Percentiles rank a stretch among this genome's conserved stretches.
Evolutionary conservation across 1,284 basidiomycete genomes (phyloP).

Genomic region (Volvariella surrecta): DNA sequence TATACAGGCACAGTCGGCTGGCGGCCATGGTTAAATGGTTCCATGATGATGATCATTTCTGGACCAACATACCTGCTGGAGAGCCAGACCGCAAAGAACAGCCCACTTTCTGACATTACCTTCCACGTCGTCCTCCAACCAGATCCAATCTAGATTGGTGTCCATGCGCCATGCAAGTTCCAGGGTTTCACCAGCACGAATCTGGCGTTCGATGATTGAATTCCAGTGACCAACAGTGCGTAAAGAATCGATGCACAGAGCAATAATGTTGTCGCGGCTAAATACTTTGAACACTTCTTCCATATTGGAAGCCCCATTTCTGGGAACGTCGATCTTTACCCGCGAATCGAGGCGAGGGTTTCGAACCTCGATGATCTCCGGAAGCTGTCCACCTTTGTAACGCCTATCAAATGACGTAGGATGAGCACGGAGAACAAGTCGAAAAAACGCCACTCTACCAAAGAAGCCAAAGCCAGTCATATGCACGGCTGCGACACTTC

Average conservation of each 20-base stretch:
- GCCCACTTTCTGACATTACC: slow-evolving; percentile 61
- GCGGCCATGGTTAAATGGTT: not conserved
- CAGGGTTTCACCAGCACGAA: slow-evolving; percentile 48
- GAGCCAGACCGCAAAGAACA: slow-evolving; percentile 63
- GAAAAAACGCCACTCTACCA: slow-evolving; percentile 35
- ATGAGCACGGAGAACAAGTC: slow-evolving; percentile 2
- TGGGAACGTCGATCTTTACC: slow-evolving; percentile 58
- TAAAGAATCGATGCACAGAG: slow-evolving; percentile 48
- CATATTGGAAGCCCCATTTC: slow-evolving; percentile 25
- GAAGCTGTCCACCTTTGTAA: slow-evolving; percentile 44
- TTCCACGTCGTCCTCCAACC: slow-evolving; percentile 56
- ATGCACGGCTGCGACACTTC: slow-evolving; percentile 61
- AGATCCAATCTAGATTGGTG: slow-evolving; percentile 75
- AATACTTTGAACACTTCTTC: slow-evolving; percentile 34
- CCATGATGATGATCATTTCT: not conserved
- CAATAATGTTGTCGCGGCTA: slow-evolving; percentile 48
- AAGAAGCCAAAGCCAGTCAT: slow-evolving; percentile 80
- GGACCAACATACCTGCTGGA: slow-evolving; percentile 46
- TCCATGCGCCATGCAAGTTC: slow-evolving; percentile 72
- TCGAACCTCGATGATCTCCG: slow-evolving; percentile 35
- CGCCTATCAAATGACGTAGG: slow-evolving; percentile 35
- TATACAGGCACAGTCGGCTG: slow-evolving; percentile 44
- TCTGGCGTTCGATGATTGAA: slow-evolving; percentile 43
- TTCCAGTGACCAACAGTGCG: slow-evolving; percentile 52
- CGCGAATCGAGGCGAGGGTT: slow-evolving; percentile 44